Conservation (phyloP, 2,329 filamentous ascomycete genomes). For the Talaromyces amestolkiae region DNA sequence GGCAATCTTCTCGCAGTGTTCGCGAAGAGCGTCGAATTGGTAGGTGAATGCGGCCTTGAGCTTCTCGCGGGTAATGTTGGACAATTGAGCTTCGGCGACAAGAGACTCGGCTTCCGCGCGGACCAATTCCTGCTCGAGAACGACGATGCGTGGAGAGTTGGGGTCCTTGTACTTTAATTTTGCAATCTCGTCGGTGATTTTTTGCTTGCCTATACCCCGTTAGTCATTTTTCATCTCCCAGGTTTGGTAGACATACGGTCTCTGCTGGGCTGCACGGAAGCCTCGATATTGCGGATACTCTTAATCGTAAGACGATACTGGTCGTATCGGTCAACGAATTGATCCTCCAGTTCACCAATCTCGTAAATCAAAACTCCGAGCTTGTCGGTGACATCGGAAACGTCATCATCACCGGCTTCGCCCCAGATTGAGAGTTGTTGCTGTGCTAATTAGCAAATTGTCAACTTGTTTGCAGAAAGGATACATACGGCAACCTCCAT, state of each 20-base stretch:
- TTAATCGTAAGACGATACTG: slow-evolving; percentile 99
- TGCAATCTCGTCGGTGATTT: slow-evolving; percentile 97
- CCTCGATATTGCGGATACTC: slow-evolving; percentile 98
- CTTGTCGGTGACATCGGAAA: slow-evolving; percentile 98
- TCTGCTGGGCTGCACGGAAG: slow-evolving; percentile 94
- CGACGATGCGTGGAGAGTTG: slow-evolving; percentile 94
- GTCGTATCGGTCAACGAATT: slow-evolving; percentile 98
- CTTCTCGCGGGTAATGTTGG: slow-evolving; percentile 99
- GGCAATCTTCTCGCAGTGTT: slow-evolving; percentile 97
- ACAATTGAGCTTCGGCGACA: slow-evolving; percentile 94
- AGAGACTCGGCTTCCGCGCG: slow-evolving; percentile 98
- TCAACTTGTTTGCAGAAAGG: neutral
- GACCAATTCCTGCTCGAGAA: slow-evolving; percentile 97
- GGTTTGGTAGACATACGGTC: slow-evolving; percentile 65
- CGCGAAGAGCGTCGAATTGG: slow-evolving; percentile 94
- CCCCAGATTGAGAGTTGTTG: slow-evolving; percentile 99
- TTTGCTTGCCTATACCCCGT: slow-evolving; percentile 75
- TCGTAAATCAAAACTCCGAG: slow-evolving; percentile 96
- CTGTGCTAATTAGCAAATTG: slow-evolving; percentile 45
- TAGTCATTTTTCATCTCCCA: neutral
- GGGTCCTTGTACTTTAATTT: slow-evolving; percentile 99
- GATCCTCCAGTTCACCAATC: slow-evolving; percentile 96
- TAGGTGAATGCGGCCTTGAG: slow-evolving; percentile 97
- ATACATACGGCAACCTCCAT: slow-evolving; percentile 94
- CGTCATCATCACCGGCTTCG: slow-evolving; percentile 91